A percentile compares a stretch with the other conserved stretches of the same genome.
Evolutionary conservation across 768 basidiomycete species (phyloP).

Genomic region (Mycena alexandri): DNA sequence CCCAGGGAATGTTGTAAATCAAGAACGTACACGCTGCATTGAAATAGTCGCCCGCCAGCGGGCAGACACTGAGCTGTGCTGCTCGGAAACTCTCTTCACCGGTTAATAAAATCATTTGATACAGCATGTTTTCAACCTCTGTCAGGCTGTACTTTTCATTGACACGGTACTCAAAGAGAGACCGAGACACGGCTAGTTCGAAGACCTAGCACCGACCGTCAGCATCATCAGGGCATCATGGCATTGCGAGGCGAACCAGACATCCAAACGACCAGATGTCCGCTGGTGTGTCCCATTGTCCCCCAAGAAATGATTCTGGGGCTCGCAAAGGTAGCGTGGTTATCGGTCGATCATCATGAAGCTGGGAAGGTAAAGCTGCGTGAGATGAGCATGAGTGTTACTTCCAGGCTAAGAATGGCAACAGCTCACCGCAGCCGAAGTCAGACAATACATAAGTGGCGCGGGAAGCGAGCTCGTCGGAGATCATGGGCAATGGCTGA

Average conservation of each 20-base stretch:
- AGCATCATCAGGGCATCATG: constrained; percentile 5
- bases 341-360: constrained; percentile 35
- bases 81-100: constrained; percentile 21
- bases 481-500: constrained; percentile 44
- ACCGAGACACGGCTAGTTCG: constrained; percentile 27
- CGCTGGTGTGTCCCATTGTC: constrained; percentile 44
- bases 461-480: constrained; percentile 38
- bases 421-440: constrained; percentile 43
- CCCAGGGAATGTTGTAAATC: constrained; percentile 1
- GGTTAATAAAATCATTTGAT: constrained; percentile 25
- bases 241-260: constrained; percentile 37
- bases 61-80: constrained; percentile 23
- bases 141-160: constrained; percentile 18
- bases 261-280: constrained; percentile 51
- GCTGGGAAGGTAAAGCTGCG: constrained; percentile 34
- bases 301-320: constrained; percentile 46
- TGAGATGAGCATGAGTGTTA: constrained; percentile 26
- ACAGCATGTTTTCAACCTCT: constrained; percentile 30
- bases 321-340: constrained; percentile 42
- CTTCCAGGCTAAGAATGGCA: background rate
- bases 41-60: constrained; percentile 22
- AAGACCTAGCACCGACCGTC: constrained; percentile 26
- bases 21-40: constrained; percentile 7
- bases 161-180: constrained; percentile 26
- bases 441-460: constrained; percentile 45